phyloP scores from a whole-genome alignment of 176 grass and related monocot genomes.

The Lolium multiflorum region DNA sequence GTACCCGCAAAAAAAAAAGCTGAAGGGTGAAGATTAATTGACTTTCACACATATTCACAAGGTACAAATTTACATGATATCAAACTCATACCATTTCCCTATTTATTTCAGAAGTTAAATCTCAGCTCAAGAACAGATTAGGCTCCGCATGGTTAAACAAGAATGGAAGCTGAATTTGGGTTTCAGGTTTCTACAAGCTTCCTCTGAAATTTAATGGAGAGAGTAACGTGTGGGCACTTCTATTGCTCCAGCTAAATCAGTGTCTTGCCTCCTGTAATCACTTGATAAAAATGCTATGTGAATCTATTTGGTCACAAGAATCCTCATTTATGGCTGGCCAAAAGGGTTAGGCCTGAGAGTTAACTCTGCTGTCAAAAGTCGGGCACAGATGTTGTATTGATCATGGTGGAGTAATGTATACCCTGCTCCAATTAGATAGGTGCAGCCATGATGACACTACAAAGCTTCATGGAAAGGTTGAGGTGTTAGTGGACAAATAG shows the following conservation, averaged over 20 bases:
- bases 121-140: background rate
- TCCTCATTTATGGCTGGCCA: background rate
- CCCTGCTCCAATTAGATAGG: background rate
- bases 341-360: background rate
- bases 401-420: background rate
- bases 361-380: background rate
- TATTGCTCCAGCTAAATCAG: background rate
- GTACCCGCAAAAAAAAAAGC: no score
- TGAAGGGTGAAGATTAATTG: background rate
- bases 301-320: background rate
- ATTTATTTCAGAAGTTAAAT: background rate
- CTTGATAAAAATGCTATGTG: background rate
- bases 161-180: background rate
- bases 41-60: background rate
- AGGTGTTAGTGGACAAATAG: background rate
- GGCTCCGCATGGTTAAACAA: background rate
- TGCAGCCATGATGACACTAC: background rate
- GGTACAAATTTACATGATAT: background rate
- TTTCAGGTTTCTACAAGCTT: background rate
- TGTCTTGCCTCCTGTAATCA: background rate
- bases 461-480: background rate
- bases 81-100: background rate
- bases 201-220: background rate
- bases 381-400: background rate
- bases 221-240: background rate